Evolutionary conservation across 176 grass and related monocot species (phyloP), one percentile per base, ranked within the genome.

Genomic region (Bolboschoenus planiculmis): DNA sequence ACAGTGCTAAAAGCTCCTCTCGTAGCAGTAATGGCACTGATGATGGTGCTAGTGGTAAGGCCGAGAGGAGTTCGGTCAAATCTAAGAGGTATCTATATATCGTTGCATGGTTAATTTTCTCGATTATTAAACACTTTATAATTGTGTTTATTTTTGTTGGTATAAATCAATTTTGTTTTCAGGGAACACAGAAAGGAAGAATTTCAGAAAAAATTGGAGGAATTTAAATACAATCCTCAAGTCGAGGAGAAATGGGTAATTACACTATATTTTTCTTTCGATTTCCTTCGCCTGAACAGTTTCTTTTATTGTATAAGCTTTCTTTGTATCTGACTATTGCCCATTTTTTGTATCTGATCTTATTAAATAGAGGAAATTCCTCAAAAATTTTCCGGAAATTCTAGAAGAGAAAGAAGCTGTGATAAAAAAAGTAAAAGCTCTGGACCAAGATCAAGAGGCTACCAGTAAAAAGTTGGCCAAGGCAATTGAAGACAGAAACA

Each of bases 21-120:
- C 76, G 76, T 36, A 79, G 50, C 31, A 79, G 53, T 10, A 56
- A 79, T n/a, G 76, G 27, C 2, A 56, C 50, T 23, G 76, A 72
- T 26, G 67, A 72, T 44, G 67, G 46, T 39, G 51, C 51, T 6
- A 80, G 53, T 80, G 75, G 56, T 11, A 55, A 78, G 16, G 50
- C 75, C 26, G 66, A 71, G 36, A 42, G 36, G 26, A 55, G 16
- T 8, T 78, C 74, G 5, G 77, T 56, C 77, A 53, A 79, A 79
- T 79, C 77, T 56, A 24, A 56, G 20, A 58, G 54, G 78, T 80
- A 58, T 36, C 3, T 13, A 14, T 39, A 10, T 75, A 47, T 58
- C 39, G n/a, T n/a, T n/a, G n/a, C n/a, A n/a, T n/a, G n/a, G n/a
- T 20, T 56, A 36, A 24, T 36, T 57, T 59, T 60, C 15, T 37